Conservation (phyloP, 108 stramenopile genomes). For the Cyclotella cryptica region DNA sequence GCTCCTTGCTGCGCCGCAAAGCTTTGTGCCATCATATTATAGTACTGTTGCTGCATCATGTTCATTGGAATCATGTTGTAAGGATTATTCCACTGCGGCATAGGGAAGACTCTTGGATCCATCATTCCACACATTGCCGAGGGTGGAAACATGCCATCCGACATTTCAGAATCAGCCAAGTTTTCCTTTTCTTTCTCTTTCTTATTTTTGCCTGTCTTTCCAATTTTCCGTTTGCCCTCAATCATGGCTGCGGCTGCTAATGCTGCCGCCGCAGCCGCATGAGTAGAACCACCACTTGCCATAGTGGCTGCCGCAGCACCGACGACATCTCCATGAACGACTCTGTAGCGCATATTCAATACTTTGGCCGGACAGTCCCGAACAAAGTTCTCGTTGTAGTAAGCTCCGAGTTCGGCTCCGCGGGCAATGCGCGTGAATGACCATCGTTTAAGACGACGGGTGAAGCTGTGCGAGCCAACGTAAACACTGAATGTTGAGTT, state of each 20-base stretch:
- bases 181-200: background rate
- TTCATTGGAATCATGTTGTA: constrained; percentile 5
- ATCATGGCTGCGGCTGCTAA: constrained; percentile 9
- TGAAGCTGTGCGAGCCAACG: constrained; percentile 38
- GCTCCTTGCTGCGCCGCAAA: constrained; percentile 11
- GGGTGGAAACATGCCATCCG: background rate
- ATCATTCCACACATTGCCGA: background rate
- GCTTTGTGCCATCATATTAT: constrained; percentile 11
- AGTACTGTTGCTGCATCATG: constrained; percentile 16
- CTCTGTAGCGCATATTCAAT: constrained; percentile 62
- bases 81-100: constrained; percentile 5
- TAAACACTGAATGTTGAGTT: background rate
- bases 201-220: background rate
- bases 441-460: constrained; percentile 75
- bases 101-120: background rate
- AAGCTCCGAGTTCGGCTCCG: constrained; percentile 77
- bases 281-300: background rate
- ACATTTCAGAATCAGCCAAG: background rate
- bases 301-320: constrained; percentile 3
- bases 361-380: constrained; percentile 61
- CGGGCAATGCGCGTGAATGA: constrained; percentile 74
- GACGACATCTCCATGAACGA: constrained; percentile 11
- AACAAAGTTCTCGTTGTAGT: constrained; percentile 79
- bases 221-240: background rate
- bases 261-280: background rate